Base-by-base conservation (phyloP, 2,329 filamentous ascomycete genomes). In the Sclerotinia sclerotiorum region DNA sequence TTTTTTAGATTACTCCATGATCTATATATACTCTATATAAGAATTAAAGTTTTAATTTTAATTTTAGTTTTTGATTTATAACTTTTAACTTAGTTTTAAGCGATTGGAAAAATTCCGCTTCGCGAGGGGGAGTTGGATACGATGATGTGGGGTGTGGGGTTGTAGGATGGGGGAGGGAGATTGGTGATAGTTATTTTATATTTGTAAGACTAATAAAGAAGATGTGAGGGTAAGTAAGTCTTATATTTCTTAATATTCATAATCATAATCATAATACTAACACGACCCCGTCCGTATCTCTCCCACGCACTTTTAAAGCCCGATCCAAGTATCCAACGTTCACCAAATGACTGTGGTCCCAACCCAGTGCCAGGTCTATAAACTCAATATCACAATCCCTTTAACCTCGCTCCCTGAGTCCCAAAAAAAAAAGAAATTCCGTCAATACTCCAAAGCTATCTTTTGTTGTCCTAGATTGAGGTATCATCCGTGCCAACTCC, bases 401-500 rank as follows among this genome's bases (percentile, higher is more conserved):
- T 32, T 24, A 13, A 19, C 27, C 58, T 49, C 58, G 27, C 15
- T 15, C n/a, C 32, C 17, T 6, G 11, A 29, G 24, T 21, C 39
- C 8, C n/a, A 13, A 17, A 5, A 8, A n/a, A 32, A 17, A 35
- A 6, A 24, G 6, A 35, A 10, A 32, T 29, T 24, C 29, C 55
- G 13, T 35, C 29, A 15, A 24, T 24, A 48, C 21, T 48, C 58
- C 44, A 32, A 61, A 61, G 21, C 27, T 24, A 5, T 19, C 42
- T 29, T 27, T 49, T 48, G 15, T 61, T 4, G 11, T n/a, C 17
- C 24, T 32, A 24, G 17, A 32, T 27, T 27, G 44, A 35, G 27
- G 27, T 21, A 48, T n/a, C n/a, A 29, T 58, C 58, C 44, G 21
- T 49, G 13, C 44, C 11, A 61, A 58, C 55, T 58, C 58, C 58